Evolutionary conservation across 345 rosid species (phyloP).

Genomic region (Reutealis trisperma): DNA sequence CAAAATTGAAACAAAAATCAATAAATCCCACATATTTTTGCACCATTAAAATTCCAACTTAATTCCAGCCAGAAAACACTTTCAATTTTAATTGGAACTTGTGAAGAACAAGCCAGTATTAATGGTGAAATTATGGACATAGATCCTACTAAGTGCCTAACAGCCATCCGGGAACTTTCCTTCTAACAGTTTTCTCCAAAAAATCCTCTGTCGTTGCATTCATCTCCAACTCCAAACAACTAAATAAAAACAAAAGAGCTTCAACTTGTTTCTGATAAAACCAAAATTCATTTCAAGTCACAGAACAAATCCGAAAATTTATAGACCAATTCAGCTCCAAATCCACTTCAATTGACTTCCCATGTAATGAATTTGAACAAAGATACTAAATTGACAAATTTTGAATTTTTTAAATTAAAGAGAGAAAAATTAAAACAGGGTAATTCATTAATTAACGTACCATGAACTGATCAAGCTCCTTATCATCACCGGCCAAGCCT

Average conservation of each 20-base stretch:
- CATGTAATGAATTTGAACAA: background rate
- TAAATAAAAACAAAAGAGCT: background rate
- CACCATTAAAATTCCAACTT: constrained; percentile 5
- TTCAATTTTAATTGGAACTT: constrained; percentile 1
- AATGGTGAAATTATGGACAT: background rate
- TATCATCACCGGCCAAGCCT: constrained; percentile 68
- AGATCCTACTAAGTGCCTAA: constrained; percentile 1
- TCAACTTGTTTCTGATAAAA: background rate
- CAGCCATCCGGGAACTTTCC: background rate
- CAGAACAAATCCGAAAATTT: background rate
- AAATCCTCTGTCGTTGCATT: constrained; percentile 21
- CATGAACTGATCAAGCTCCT: constrained; percentile 99
- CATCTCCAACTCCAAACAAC: constrained; percentile 1
- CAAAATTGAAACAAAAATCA: background rate
- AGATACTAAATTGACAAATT: background rate
- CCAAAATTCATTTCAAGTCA: background rate
- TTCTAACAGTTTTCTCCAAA: background rate
- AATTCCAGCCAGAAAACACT: background rate
- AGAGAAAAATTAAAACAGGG: background rate
- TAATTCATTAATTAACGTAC: constrained; percentile 34
- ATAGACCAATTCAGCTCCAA: background rate
- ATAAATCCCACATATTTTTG: no score
- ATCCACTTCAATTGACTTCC: background rate
- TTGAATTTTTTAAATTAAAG: background rate
- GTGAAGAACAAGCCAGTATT: background rate